These are phyloP conservation scores for Halophytophthora batemanensis DNA, from an alignment of 352 stramenopile species.

Conservation along the genomic window DNA sequence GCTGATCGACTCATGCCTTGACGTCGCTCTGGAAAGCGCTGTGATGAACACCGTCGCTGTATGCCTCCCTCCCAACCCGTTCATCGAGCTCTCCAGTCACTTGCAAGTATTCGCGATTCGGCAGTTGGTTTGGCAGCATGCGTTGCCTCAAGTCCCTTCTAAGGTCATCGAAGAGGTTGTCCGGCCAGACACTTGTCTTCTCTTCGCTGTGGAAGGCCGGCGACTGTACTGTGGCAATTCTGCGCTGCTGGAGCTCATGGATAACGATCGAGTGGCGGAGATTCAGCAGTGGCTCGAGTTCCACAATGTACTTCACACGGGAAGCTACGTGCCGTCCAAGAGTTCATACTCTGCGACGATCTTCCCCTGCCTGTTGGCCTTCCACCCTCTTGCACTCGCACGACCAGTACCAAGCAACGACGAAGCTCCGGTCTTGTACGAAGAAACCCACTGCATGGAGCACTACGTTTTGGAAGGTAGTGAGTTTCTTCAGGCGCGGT, in stretches of 20 bases:
- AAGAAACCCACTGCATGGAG: conserved; percentile 31
- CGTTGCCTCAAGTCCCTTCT: conserved; percentile 1
- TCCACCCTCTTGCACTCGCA: conserved; percentile 21
- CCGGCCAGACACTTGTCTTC: background rate
- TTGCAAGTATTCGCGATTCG: conserved; percentile 38
- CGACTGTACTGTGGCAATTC: conserved; percentile 8
- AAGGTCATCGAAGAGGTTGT: conserved; percentile 1
- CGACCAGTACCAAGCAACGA: background rate
- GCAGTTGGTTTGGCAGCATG: conserved; percentile 24
- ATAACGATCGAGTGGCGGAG: conserved; percentile 4
- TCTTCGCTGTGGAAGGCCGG: conserved; percentile 10
- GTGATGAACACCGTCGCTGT: conserved; percentile 44
- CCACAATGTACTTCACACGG: conserved; percentile 14
- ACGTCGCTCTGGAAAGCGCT: conserved; percentile 47
- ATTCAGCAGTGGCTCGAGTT: conserved; percentile 23
- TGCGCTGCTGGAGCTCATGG: conserved; percentile 21
- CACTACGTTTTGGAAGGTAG: conserved; percentile 40
- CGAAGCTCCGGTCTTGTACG: background rate
- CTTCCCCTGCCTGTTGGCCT: conserved; percentile 23
- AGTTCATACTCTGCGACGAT: conserved; percentile 39
- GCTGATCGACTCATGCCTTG: conserved; percentile 39
- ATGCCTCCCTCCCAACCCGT: conserved; percentile 46
- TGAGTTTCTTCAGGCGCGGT: conserved; percentile 26
- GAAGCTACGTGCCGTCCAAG: conserved; percentile 31
- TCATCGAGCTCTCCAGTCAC: conserved; percentile 32